These are phyloP conservation scores for Porphyrellus sp. DNA, from an alignment of 1,284 basidiomycete species.

Conservation along the genomic window DNA sequence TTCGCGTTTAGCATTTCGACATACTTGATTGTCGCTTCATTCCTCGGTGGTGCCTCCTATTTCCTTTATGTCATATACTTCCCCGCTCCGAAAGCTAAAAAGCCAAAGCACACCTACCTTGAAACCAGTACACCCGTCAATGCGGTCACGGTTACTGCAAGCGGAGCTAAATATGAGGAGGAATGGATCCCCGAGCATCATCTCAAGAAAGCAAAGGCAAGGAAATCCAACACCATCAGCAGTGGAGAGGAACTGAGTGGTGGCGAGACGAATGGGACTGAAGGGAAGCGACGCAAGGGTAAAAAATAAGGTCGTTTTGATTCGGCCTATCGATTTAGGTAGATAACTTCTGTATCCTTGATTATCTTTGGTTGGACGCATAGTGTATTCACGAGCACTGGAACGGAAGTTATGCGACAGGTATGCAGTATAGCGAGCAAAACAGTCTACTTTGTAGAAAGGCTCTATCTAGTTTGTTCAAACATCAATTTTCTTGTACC, in stretches of 20 bases:
- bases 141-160: conserved; percentile 63
- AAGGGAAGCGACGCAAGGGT: conserved; percentile 56
- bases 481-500: conserved; percentile 50
- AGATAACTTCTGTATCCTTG: conserved; percentile 1
- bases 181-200: conserved; percentile 93
- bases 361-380: conserved; percentile 1
- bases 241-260: conserved; percentile 70
- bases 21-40: conserved; percentile 67
- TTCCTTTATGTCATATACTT: conserved; percentile 66
- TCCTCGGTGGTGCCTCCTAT: conserved; percentile 67
- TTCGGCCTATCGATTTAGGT: neutral
- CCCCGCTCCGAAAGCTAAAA: conserved; percentile 48
- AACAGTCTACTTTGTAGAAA: neutral
- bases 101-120: conserved; percentile 34
- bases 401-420: neutral
- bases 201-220: conserved; percentile 62
- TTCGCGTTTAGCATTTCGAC: conserved; percentile 61
- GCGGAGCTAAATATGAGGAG: conserved; percentile 77
- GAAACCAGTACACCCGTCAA: conserved; percentile 56
- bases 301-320: conserved; percentile 45
- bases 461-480: conserved; percentile 11
- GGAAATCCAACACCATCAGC: conserved; percentile 46
- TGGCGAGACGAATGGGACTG: conserved; percentile 54
- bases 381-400: conserved; percentile 12
- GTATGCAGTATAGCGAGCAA: neutral